phyloP scores from a whole-genome alignment of 192 early-diverging fungal genomes.

The Gamsiella multidivaricata region DNA sequence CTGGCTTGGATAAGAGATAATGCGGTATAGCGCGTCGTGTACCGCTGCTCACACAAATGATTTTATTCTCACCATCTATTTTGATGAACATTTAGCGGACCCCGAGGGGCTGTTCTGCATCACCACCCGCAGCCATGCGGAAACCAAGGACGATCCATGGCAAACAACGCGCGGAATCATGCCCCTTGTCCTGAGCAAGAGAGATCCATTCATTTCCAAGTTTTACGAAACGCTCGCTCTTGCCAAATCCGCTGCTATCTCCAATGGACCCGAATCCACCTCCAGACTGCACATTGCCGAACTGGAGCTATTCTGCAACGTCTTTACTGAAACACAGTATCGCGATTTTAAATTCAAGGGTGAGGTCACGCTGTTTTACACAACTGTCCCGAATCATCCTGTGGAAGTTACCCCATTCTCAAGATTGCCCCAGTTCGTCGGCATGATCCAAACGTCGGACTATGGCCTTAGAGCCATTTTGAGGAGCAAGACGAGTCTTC shows the following conservation, averaged over 20 bases:
- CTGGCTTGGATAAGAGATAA: too few relatives aligned
- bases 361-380: slow-evolving; percentile 34
- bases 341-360: slow-evolving; percentile 15
- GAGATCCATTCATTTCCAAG: slow-evolving; percentile 36
- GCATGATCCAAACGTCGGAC: slow-evolving; percentile 27
- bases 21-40: background rate
- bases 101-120: slow-evolving; percentile 45
- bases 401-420: slow-evolving; percentile 28
- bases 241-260: slow-evolving; percentile 11
- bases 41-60: too few relatives aligned
- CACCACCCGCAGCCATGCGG: slow-evolving; percentile 19
- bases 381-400: background rate
- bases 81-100: slow-evolving; percentile 13
- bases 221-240: slow-evolving; percentile 17
- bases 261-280: background rate
- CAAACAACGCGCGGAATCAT: slow-evolving; percentile 31
- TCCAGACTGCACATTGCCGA: slow-evolving; percentile 23
- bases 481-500: slow-evolving; percentile 22
- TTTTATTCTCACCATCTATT: background rate
- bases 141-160: slow-evolving; percentile 28
- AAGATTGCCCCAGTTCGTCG: slow-evolving; percentile 18
- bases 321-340: slow-evolving; percentile 32
- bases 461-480: slow-evolving; percentile 17
- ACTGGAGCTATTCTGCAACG: slow-evolving; percentile 37
- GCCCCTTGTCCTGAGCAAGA: slow-evolving; percentile 15